Evolutionary conservation across 139 green algal genomes (phyloP).

Genomic region (Picochlorum sp.): DNA sequence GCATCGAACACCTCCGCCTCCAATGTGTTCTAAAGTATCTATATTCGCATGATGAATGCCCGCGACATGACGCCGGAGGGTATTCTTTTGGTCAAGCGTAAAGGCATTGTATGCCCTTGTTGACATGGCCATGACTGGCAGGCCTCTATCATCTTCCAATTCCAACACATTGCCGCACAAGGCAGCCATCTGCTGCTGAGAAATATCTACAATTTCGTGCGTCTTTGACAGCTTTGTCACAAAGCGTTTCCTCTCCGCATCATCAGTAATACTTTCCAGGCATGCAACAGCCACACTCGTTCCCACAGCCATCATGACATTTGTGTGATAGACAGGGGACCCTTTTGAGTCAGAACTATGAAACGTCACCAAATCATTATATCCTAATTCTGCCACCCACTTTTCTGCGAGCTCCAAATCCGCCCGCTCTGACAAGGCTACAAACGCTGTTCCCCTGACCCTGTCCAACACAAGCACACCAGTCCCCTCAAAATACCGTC

Average conservation of each 20-base stretch:
- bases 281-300: conserved; percentile 87
- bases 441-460: conserved; percentile 81
- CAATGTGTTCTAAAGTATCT: conserved; percentile 84
- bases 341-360: conserved; percentile 37
- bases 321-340: conserved; percentile 89
- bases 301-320: conserved; percentile 93
- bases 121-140: conserved; percentile 84
- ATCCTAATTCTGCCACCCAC: conserved; percentile 58
- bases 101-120: conserved; percentile 79
- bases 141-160: conserved; percentile 64
- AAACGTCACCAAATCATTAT: conserved; percentile 51
- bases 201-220: conserved; percentile 80
- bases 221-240: conserved; percentile 36
- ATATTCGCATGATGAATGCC: conserved; percentile 77
- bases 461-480: conserved; percentile 85
- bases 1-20: conserved; percentile 87
- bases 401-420: conserved; percentile 53
- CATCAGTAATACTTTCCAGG: conserved; percentile 62
- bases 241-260: conserved; percentile 58
- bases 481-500: conserved; percentile 78
- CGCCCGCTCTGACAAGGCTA: conserved; percentile 73
- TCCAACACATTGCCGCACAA: conserved; percentile 92
- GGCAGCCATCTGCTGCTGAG: conserved; percentile 67
- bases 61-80: conserved; percentile 60
- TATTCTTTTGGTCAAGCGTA: conserved; percentile 57